Evolutionary conservation across 805 yeast genomes (phyloP), one percentile per base, ranked within the genome.

Genomic region (Lipomyces starkeyi): DNA sequence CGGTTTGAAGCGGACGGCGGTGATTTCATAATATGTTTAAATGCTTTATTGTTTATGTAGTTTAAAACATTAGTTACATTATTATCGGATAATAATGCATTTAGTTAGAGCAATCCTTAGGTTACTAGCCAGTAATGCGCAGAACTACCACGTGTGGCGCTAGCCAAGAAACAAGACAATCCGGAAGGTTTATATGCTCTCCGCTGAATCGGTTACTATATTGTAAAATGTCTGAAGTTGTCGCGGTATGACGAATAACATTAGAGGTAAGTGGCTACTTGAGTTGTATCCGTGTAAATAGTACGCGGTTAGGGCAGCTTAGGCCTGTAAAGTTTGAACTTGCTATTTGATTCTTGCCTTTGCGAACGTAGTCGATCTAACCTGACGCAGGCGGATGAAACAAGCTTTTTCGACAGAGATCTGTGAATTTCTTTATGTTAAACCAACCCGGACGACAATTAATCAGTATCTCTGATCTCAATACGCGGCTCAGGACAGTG

Each of bases 1-100:
- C 58, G 47, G 57, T 25, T 43, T 69, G 61, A 69, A 69, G 64
- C 68, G 72, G 59, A 59, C 70, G 29, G 71, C 65, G 57, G 67
- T 59, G 55, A 13, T 63, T 37, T 32, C 63, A 25, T 67, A 47
- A 32, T 17, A 7, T 22, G 43, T 20, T 40, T 56, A 17, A n/a
- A n/a, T 17, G 49, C 49, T 13, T 13, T 43, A n/a, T n/a, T 43
- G 20, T 43, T 43, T 43, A 43, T 35, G 40, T 35, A 35, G 40
- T 37, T 37, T 37, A 43, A n/a, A 43, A 17, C 14, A 37, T n/a
- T 43, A 43, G 22, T 17, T 43, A n/a, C 49, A 17, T 43, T 43
- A 43, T 43, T n/a, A 43, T 43, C 8, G 49, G 49, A 43, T 43
- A 43, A 43, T 6, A 13, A 43, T 43, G 49, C 9, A 17, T 14